Evolutionary conservation across 495 filamentous ascomycete species (phyloP), one percentile per base, ranked within the genome.

Genomic region (Massariosphaeria phaeospora): DNA sequence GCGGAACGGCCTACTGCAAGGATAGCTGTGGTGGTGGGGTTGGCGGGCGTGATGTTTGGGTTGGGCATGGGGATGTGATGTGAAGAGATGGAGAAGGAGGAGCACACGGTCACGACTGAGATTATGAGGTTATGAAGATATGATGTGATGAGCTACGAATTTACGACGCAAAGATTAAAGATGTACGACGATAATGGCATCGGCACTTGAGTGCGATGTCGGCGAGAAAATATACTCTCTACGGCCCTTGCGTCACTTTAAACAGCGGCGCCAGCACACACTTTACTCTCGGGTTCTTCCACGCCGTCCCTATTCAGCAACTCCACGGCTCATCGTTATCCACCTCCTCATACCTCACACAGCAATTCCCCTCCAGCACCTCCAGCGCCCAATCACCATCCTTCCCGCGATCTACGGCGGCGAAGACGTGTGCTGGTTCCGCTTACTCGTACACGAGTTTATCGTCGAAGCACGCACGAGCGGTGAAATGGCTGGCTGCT

Each of bases 391-490:
- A 79, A 52, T 78, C 76, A 35, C 68, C 73, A 45, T 77, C 76
- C 49, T 77, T 77, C 25, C 65, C 59, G 46, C 46, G 26, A 57
- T 57, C 54, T 46, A 57, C 3, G 45, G 35, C 17, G 54, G 54
- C 10, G 57, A 58, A 47, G 70, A 76, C 35, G 60, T 63, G 65
- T 78, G 77, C 26, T 72, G 71, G 64, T 78, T 74, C 67, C 71
- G n/a, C n/a, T n/a, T n/a, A 74, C 63, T 78, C 75, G 73, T 74
- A 78, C 1, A 78, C 75, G 34, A 71, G 67, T 58, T 78, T 77
- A 24, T 66, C 67, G 34, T 40, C 33, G 69, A 72, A 76, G 13
- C 58, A 67, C 24, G 44, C 52, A 35, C 68, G 72, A 59, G 75
- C 73, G n/a, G n/a, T n/a, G n/a, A n/a, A n/a, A n/a, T 39, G 76